These are phyloP conservation scores for Eutrema salsugineum DNA, from an alignment of 441 rosid species.

Conservation along the genomic window DNA sequence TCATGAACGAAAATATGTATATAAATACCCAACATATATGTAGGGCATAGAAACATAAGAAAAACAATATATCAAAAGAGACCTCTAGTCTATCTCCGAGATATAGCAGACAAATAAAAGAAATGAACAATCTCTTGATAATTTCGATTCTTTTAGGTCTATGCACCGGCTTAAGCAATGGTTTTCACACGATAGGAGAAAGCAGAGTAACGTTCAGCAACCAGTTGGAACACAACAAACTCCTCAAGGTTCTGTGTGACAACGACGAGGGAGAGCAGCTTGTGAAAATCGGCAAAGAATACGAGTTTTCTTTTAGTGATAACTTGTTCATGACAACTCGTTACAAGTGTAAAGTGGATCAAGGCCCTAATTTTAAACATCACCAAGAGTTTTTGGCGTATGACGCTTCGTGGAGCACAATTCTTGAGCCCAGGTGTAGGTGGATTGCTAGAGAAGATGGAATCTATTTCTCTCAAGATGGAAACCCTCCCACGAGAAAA, in stretches of 20 bases:
- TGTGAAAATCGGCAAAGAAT: constrained; percentile 2
- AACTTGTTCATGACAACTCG: not conserved
- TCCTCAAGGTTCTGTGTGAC: constrained; percentile 19
- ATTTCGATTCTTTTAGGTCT: not conserved
- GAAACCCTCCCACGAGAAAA: not conserved
- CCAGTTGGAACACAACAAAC: constrained; percentile 22
- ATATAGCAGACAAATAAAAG: not conserved
- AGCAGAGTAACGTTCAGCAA: constrained; percentile 17
- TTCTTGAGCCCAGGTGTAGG: not conserved
- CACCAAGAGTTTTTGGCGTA: constrained; percentile 16
- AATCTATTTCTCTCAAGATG: constrained; percentile 20
- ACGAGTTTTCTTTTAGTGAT: constrained; percentile 12
- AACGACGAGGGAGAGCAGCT: not conserved
- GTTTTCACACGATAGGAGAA: not conserved
- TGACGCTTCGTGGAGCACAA: constrained; percentile 16
- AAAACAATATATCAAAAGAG: not conserved
- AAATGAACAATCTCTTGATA: not conserved
- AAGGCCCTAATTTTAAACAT: constrained; percentile 22
- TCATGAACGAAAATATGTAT: not conserved
- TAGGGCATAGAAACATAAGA: not conserved
- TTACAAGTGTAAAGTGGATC: constrained; percentile 5
- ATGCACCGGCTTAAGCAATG: constrained; percentile 15
- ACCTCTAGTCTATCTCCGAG: not conserved
- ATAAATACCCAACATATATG: not conserved
- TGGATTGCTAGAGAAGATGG: constrained; percentile 25